phyloP scores from a whole-genome alignment of 768 basidiomycete genomes.

The Dacryopinax primogenitus region DNA sequence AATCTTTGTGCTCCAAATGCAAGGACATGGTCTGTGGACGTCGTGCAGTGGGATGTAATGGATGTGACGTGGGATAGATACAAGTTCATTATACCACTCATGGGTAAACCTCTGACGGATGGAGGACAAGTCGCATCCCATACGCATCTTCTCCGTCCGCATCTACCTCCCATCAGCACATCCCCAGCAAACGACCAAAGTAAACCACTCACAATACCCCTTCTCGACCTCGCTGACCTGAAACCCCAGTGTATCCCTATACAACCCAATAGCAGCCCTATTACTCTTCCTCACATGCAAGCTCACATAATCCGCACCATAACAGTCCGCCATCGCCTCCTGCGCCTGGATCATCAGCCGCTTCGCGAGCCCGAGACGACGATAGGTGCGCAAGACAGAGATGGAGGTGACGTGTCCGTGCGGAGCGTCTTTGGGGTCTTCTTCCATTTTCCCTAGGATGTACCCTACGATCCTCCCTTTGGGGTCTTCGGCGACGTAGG shows the following conservation, averaged over 20 bases:
- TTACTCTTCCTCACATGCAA: constrained; percentile 94
- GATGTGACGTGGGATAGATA: no score
- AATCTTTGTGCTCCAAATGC: no score
- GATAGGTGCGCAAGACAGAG: constrained; percentile 78
- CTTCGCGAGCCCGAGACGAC: constrained; percentile 85
- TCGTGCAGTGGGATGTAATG: neutral
- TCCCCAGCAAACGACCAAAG: neutral
- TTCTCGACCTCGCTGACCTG: constrained; percentile 73
- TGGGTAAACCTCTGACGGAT: neutral
- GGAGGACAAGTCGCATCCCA: constrained; percentile 64
- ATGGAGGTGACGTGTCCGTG: constrained; percentile 96
- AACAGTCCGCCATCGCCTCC: constrained; percentile 81
- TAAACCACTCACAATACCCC: constrained; percentile 68
- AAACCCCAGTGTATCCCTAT: constrained; percentile 83
- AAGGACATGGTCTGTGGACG: no score
- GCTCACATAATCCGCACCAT: constrained; percentile 70
- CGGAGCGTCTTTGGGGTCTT: constrained; percentile 44
- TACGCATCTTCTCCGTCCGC: constrained; percentile 93
- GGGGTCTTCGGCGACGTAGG: constrained; percentile 36
- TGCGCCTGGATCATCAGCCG: constrained; percentile 89
- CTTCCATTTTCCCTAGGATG: constrained; percentile 40
- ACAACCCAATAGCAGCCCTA: constrained; percentile 75
- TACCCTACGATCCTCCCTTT: constrained; percentile 37
- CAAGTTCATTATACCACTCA: neutral
- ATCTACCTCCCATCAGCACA: constrained; percentile 36